Evolutionary conservation across 441 rosid species (phyloP).

Genomic region (Corymbia calophylla): DNA sequence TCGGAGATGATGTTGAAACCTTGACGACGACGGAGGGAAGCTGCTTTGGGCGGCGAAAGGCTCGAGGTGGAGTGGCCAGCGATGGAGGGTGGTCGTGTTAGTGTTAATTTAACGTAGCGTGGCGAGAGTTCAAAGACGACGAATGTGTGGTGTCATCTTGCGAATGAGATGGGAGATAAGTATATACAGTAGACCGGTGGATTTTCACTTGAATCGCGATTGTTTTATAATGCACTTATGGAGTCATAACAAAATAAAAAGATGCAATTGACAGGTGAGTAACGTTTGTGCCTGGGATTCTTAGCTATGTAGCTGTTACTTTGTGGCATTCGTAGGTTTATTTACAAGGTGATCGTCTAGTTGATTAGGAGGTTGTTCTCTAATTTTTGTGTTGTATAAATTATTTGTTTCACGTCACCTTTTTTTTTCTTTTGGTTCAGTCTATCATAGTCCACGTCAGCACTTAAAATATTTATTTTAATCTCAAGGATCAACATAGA

Average conservation of each 20-base stretch:
- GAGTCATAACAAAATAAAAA: background rate
- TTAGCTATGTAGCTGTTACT: background rate
- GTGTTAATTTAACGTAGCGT: background rate
- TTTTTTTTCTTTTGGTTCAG: background rate
- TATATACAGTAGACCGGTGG: background rate
- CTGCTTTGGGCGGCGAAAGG: background rate
- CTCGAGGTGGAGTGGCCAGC: background rate
- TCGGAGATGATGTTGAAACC: background rate
- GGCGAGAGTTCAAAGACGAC: background rate
- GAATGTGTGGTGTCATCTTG: no score
- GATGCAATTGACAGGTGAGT: accelerated
- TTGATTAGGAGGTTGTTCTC: background rate
- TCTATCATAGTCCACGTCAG: accelerated
- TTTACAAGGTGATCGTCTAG: background rate
- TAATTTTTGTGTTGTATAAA: background rate
- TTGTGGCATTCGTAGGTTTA: background rate
- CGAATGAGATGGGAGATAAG: no score
- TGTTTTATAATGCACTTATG: background rate
- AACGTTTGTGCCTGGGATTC: accelerated
- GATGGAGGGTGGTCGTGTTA: background rate
- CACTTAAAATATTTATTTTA: background rate
- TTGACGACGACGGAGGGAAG: background rate
- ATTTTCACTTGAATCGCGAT: background rate
- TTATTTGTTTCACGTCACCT: background rate
- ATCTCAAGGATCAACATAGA: background rate